Base-by-base conservation (phyloP, 768 basidiomycete species). In the Austroboletus festivus region DNA sequence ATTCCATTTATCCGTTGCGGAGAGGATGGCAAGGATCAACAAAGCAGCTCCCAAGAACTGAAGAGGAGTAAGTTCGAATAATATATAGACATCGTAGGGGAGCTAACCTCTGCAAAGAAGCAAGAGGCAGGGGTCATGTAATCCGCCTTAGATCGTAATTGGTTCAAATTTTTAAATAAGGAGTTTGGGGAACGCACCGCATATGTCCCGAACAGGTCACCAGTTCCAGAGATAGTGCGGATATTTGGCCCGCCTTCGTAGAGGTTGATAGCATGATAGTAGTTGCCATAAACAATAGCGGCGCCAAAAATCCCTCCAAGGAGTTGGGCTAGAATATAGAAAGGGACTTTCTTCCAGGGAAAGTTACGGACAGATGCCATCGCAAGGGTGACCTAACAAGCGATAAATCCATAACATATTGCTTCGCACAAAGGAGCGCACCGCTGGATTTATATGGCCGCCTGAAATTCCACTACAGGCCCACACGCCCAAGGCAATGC, bases 261-360 rank as follows among this genome's bases (percentile, higher is more conserved):
- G 38, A 82, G 53, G 56, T 83, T 75, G 58, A 89, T 82, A 15
- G 83, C 84, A 63, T 82, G 79, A 57, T 78, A 76, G 58, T 85
- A 87, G 56, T 82, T 81, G 6, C 71, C 83, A 53, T 85, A 86
- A 28, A 80, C 64, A 35, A 82, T 59, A 1, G 75, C 76, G 12
- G 77, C 78, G 15, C 83, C 86, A 38, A 76, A 71, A 28, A 84
- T 56, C 5, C 68, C 84, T 19, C 85, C 86, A 41, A 86, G 61
- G n/a, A 83, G 48, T 61, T 88, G 86, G 0, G 82, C 77, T 42
- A 80, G 58, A 39, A 86, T 77, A 61, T 82, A 89, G 20, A 57
- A 74, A 0, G 89, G 89, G 0, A 89, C 89, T 62, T 91, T 91
- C 55, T 74, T 76, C 84, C 86, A 86, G 0, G 89, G 86, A 66